These are phyloP conservation scores for Dissoconium aciculare DNA, from an alignment of 2,329 filamentous ascomycete species.

Conservation along the genomic window DNA sequence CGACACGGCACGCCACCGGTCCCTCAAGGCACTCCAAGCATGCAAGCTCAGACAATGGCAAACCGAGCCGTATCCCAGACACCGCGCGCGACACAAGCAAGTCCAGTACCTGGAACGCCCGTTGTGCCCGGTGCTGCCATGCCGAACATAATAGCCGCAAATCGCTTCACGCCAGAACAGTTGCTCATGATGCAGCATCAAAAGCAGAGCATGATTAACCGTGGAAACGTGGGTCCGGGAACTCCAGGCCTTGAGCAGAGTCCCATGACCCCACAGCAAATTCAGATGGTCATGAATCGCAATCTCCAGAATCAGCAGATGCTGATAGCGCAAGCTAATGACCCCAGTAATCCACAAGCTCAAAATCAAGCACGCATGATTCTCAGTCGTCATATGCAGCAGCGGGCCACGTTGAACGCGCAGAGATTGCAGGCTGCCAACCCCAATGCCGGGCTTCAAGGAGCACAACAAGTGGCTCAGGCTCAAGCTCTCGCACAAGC, in stretches of 20 bases:
- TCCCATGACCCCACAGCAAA: conserved; percentile 19
- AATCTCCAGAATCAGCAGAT: conserved; percentile 21
- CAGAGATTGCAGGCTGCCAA: conserved; percentile 3
- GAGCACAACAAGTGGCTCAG: conserved; percentile 10
- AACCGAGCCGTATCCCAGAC: conserved; percentile 25
- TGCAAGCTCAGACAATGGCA: conserved; percentile 22
- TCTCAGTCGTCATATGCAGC: too few relatives aligned
- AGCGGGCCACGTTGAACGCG: conserved; percentile 3
- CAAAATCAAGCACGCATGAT: too few relatives aligned
- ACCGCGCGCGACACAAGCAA: conserved; percentile 23
- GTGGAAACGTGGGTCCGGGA: conserved; percentile 10
- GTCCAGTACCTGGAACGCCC: conserved; percentile 20
- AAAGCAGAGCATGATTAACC: conserved; percentile 17
- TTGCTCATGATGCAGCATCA: conserved; percentile 23
- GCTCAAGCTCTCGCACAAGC: conserved; percentile 9
- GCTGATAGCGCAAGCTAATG: conserved; percentile 9
- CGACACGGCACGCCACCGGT: conserved; percentile 26
- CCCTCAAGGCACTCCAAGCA: conserved; percentile 24
- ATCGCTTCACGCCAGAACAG: conserved; percentile 19
- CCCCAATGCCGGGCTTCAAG: too few relatives aligned
- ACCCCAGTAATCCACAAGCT: neutral
- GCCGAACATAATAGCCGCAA: conserved; percentile 15
- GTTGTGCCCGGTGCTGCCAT: conserved; percentile 9
- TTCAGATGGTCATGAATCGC: conserved; percentile 24
- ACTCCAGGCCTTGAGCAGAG: conserved; percentile 9